Conservation (phyloP, 2,329 filamentous ascomycete genomes). For the Ceratocystis cacaofunesta region DNA sequence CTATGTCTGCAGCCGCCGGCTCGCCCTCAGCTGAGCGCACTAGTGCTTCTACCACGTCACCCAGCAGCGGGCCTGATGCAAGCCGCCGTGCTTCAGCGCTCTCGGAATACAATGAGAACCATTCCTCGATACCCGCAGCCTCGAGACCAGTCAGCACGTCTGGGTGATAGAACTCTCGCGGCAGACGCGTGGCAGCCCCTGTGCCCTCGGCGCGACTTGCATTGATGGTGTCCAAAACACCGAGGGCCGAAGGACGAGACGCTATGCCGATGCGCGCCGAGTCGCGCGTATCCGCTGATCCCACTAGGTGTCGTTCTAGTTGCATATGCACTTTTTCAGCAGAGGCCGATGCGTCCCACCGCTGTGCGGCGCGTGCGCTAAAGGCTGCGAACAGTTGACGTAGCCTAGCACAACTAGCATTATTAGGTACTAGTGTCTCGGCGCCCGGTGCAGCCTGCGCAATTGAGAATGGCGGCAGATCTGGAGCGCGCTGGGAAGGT, state of each 20-base stretch:
- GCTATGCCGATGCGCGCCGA: constrained; percentile 49
- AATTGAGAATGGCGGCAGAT: constrained; percentile 32
- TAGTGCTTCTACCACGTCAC: constrained; percentile 68
- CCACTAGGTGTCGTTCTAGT: constrained; percentile 65
- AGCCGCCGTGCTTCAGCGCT: constrained; percentile 74
- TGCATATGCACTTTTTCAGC: constrained; percentile 70
- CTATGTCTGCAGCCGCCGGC: constrained; percentile 22
- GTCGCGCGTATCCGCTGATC: constrained; percentile 22
- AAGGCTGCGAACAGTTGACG: constrained; percentile 54
- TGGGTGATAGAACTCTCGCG: constrained; percentile 72
- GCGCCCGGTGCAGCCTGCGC: constrained; percentile 45
- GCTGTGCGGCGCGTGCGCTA: constrained; percentile 52
- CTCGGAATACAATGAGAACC: constrained; percentile 78
- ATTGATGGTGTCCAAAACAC: constrained; percentile 91
- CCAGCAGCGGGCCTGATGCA: constrained; percentile 72
- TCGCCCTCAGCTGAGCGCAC: constrained; percentile 44
- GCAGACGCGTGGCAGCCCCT: constrained; percentile 55
- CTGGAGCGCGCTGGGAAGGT: constrained; percentile 27
- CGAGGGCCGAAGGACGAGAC: constrained; percentile 54
- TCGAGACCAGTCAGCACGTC: constrained; percentile 54
- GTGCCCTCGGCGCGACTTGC: constrained; percentile 66
- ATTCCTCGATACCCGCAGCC: constrained; percentile 75
- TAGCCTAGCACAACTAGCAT: constrained; percentile 57
- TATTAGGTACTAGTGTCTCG: constrained; percentile 71
- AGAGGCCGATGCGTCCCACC: constrained; percentile 63